phyloP scores from a whole-genome alignment of 768 basidiomycete species.

The Naganishia vaughanmartiniae region DNA sequence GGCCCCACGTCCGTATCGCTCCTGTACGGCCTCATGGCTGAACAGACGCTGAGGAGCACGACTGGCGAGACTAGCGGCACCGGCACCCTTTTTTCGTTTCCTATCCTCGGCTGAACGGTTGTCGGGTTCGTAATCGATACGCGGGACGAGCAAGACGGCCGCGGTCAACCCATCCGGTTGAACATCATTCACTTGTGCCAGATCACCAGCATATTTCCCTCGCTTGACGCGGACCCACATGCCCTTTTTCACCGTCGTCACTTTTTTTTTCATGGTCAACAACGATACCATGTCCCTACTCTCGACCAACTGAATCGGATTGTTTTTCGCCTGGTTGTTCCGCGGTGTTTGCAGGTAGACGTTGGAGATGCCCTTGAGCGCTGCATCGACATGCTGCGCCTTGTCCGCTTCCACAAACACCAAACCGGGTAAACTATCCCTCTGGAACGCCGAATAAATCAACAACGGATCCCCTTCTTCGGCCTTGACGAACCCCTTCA shows the following conservation, averaged over 20 bases:
- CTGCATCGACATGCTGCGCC: conserved; percentile 76
- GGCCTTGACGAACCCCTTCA: conserved; percentile 70
- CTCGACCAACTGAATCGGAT: conserved; percentile 59
- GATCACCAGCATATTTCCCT: conserved; percentile 88
- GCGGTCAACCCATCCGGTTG: conserved; percentile 80
- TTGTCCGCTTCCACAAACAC: conserved; percentile 94
- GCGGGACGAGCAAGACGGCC: conserved; percentile 90
- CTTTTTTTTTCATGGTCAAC: conserved; percentile 92
- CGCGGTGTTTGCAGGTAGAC: conserved; percentile 61
- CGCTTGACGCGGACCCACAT: conserved; percentile 94
- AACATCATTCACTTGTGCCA: conserved; percentile 92
- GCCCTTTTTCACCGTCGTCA: conserved; percentile 74
- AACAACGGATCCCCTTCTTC: conserved; percentile 75
- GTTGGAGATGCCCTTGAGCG: conserved; percentile 85
- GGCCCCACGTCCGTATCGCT: conserved; percentile 74
- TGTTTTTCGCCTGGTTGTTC: conserved; percentile 48
- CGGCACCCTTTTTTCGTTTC: conserved; percentile 70
- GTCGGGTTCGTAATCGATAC: conserved; percentile 89
- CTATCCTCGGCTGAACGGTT: conserved; percentile 61
- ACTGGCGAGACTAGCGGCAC: conserved; percentile 54
- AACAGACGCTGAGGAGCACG: conserved; percentile 90
- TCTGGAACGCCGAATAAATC: conserved; percentile 92
- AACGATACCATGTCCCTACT: conserved; percentile 85
- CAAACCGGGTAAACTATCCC: conserved; percentile 91
- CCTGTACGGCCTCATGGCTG: conserved; percentile 75